Evolutionary conservation across 768 basidiomycete genomes (phyloP), one percentile per base, ranked within the genome.

Genomic region (Mycena rebaudengoi): DNA sequence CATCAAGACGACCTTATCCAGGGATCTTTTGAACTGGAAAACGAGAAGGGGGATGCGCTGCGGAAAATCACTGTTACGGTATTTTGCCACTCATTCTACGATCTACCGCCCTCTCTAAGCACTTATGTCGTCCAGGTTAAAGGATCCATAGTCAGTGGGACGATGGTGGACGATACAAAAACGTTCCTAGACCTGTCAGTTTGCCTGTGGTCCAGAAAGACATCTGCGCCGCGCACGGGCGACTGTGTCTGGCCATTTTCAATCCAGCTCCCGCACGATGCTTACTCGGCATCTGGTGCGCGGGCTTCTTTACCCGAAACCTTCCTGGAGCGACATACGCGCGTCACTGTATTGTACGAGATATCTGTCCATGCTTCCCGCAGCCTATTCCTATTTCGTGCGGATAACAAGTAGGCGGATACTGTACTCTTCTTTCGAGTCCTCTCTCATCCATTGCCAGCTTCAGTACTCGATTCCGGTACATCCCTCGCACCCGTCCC

Each of bases 381-480:
- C 0, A 39, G 53, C 1, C 4, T 56, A 1, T 50, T 62, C n/a
- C n/a, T n/a, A n/a, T n/a, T n/a, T 20, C 53, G 61, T 1, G 2
- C 53, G 1, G 46, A 55, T 23, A 41, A 2, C 18, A 13, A 14
- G 61, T 62, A 56, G 10, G 61, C 33, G 12, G 0, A 11, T 25
- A 4, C 1, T 20, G 16, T 45, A 7, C 6, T 16, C 18, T 32
- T 11, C 5, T 44, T 18, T n/a, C n/a, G n/a, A n/a, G n/a, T n/a
- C n/a, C n/a, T n/a, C n/a, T 5, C 6, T 18, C 14, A 32, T 43
- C 23, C 4, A 3, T 20, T 10, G 5, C 4, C 29, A 62, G 61
- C 4, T 62, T 56, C 53, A 50, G 41, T 25, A 62, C 46, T 1
- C 53, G 46, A 2, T 49, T 62, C 46, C 35, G 54, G 3, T 62